Conservation (phyloP, 2,329 filamentous ascomycete genomes). For the Chalara sp. region DNA sequence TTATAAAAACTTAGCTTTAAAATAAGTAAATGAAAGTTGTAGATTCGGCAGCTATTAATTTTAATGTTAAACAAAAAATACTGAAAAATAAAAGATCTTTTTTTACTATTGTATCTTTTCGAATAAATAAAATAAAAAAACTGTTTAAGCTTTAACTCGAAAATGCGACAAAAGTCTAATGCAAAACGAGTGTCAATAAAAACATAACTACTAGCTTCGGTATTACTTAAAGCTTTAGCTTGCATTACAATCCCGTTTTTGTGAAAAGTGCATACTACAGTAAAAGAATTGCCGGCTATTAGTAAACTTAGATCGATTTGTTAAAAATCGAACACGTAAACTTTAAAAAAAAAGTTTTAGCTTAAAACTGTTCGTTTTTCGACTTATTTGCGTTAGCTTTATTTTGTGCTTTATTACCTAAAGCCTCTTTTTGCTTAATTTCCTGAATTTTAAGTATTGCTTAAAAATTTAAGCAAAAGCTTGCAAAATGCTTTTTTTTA, state of each 20-base stretch:
- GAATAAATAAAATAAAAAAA: too few species aligned
- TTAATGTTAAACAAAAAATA: too few species aligned
- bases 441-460: not conserved
- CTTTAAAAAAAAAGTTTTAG: not conserved
- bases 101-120: too few species aligned
- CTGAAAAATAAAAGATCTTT: too few species aligned
- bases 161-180: too few species aligned
- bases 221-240: too few species aligned
- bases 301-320: not conserved
- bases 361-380: not conserved
- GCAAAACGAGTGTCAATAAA: too few species aligned
- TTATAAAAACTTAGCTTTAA: not conserved
- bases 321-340: not conserved
- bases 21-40: not conserved
- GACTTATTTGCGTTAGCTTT: not conserved
- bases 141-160: too few species aligned
- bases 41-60: too few species aligned
- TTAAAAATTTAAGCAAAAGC: not conserved
- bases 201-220: too few species aligned
- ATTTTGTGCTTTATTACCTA: not conserved
- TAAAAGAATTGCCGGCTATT: too few species aligned
- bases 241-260: not conserved
- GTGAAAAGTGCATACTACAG: not conserved
- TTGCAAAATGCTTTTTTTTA: not conserved
- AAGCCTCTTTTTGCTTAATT: not conserved